Evolutionary conservation across 306 rosid species (phyloP), one percentile per base, ranked within the genome.

Genomic region (Cicer pinnatifidum): DNA sequence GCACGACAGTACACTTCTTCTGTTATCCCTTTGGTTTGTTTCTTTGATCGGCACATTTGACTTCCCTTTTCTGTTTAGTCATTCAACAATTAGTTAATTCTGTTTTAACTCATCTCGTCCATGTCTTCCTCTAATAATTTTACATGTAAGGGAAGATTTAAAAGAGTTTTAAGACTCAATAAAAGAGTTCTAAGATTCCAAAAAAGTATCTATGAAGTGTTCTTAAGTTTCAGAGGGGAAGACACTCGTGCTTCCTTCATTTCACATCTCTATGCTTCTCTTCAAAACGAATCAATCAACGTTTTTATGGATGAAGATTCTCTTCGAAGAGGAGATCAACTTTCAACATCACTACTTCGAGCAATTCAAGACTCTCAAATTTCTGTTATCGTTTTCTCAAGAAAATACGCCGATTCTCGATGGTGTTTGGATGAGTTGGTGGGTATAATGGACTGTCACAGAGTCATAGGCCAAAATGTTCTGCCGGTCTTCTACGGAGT

Each of bases 401-500:
- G 0, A 44, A 44, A 44, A 0, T 44, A 44, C 2, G 71, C 64
- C 2, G 4, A 6, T 33, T 67, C 72, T 1, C 2, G 19, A 20
- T 45, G 56, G 72, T 67, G 72, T 67, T 1, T 67, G 39, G 3
- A 11, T 1, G 64, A 63, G 47, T 40, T 69, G 6, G 15, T 7
- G 2, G 0, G 2, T 6, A 69, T 69, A 20, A 48, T 68, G 58
- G 41, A 46, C 8, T 35, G 52, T 33, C 41, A 1, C 11, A 58
- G 28, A 60, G 5, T 3, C 46, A 7, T 0, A 11, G 12, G 39
- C 0, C 71, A 48, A 2, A 19, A 35, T n/a, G 71, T 74, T 47
- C 8, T 74, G 4, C 78, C 78, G 0, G 61, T 71, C 11, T 71
- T 71, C 20, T 71, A 47, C 3, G 20, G 9, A 1, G 62, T 62